Evolutionary conservation across 192 early-diverging fungal genomes (phyloP), one percentile per base, ranked within the genome.

Genomic region (Mortierella antarctica): DNA sequence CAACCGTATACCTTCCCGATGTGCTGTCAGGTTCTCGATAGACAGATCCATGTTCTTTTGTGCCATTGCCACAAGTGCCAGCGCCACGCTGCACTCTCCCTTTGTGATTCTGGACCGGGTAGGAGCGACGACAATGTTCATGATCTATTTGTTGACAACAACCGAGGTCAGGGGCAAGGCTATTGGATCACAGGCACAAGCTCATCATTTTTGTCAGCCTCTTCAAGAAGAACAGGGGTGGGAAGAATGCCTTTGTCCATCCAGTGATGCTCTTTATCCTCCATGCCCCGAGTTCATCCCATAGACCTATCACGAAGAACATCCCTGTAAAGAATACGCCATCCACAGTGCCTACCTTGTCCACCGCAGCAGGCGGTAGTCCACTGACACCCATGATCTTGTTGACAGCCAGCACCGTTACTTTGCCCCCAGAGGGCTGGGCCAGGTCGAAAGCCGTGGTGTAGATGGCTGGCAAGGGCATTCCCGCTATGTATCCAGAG

Each of bases 21-120:
- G 91, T 20, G 87, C 85, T 39, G 87, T 77, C 10, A 95, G 69
- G 58, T 82, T 89, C 40, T 90, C 88, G 47, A 92, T 83, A 11
- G 90, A 87, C 8, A 91, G 77, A 45, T 90, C 69, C 90, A 95
- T 92, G 82, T 95, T 90, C 77, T 93, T 93, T 73, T 95, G 93
- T 5, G 92, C 91, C 68, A 92, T 77, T 14, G 89, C 93, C 7
- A 89, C 76, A 56, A 95, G 83, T 5, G 93, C 92, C 39, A 95
- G 68, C 0, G 89, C 91, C 57, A 90, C 82, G 47, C 92, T 91
- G 73, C 92, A 92, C 76, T 93, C 93, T 50, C 84, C 86, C 66
- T 80, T 85, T 9, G 77, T 87, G 45, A 88, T 73, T 60, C 83
- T 78, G 21, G 85, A 82, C 17, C 83, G 73, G 51, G 73, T 84